Base-by-base conservation (phyloP, 2,329 filamentous ascomycete genomes). In the Chrysoporthe cubensis region DNA sequence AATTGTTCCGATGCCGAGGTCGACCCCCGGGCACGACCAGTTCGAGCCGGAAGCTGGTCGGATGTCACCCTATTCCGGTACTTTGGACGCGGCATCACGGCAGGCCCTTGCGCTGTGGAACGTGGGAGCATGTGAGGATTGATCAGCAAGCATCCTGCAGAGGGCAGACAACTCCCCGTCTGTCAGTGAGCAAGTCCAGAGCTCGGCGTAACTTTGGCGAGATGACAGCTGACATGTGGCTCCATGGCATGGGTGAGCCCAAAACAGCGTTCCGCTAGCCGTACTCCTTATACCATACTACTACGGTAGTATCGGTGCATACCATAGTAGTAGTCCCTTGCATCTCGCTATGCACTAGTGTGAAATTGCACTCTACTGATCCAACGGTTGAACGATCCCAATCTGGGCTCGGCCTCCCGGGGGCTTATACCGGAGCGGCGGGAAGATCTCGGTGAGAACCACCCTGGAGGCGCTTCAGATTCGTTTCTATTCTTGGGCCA, bases 1-100 rank as follows among this genome's bases (percentile, higher is more conserved):
- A 42, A 60, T 42, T 60, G 50, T 42, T 59, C 57, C 40, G 37
- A 44, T 21, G 40, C 57, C 57, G 57, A 60, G 57, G 57, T 42
- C 40, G 37, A 60, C n/a, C 4, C 57, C 37, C 1, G 5, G 4
- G 8, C 40, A 2, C 56, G 32, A 40, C 9, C 18, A 14, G 37
- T 11, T 5, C 18, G 2, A 4, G 4, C 18, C n/a, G 18, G n/a
- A 2, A 14, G 14, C 37, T 40, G 37, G 37, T 40, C 37, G 6
- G 37, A 40, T 40, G 37, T 40, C 37, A 40, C 37, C 5, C 37
- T 40, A 52, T 21, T 52, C 44, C 6, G 26, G 48, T 26, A 48
- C 46, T 48, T 26, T 21, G n/a, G 21, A 26, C 32, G 16, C 16
- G 26, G 48, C 13, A 52, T 16, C 14, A 32, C 4, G 21, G 37